Percentiles rank a stretch among this genome's conserved stretches.
phyloP scores from a whole-genome alignment of 108 stramenopile genomes.

The Aurantiochytrium sp. region DNA sequence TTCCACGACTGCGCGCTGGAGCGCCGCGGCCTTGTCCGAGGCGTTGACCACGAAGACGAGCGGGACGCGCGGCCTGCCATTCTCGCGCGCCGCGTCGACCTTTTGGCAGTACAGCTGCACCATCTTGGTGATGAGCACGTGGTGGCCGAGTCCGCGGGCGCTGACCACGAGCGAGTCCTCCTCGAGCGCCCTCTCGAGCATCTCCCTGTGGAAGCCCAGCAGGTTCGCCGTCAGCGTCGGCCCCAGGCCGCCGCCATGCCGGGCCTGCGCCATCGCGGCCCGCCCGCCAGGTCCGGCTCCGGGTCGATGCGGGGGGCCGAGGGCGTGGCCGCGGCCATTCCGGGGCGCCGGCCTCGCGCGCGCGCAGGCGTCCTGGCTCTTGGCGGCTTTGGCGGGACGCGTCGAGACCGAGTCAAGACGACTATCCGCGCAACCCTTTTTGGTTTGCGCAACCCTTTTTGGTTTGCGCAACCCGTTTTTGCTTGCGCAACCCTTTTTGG shows the following conservation, averaged over 20 bases:
- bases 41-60: slow-evolving; percentile 20
- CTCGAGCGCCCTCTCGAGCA: background rate
- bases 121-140: slow-evolving; percentile 33
- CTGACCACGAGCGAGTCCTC: background rate
- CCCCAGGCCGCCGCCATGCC: background rate
- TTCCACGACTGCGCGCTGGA: background rate
- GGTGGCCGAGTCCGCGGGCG: background rate
- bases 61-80: background rate
- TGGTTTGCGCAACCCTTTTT: no score
- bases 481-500: no score
- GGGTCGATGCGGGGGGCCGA: no score
- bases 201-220: slow-evolving; percentile 21
- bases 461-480: no score
- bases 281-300: no score
- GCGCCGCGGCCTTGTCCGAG: background rate
- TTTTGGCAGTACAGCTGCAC: slow-evolving; percentile 40
- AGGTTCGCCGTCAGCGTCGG: background rate
- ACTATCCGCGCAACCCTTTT: no score
- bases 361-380: no score
- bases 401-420: no score
- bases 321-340: no score
- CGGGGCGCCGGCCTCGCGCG: no score
- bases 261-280: background rate
- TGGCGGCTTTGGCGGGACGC: no score
- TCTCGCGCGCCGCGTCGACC: background rate